Conservation (phyloP, 768 basidiomycete species). For the Leccinum subgranulosum region DNA sequence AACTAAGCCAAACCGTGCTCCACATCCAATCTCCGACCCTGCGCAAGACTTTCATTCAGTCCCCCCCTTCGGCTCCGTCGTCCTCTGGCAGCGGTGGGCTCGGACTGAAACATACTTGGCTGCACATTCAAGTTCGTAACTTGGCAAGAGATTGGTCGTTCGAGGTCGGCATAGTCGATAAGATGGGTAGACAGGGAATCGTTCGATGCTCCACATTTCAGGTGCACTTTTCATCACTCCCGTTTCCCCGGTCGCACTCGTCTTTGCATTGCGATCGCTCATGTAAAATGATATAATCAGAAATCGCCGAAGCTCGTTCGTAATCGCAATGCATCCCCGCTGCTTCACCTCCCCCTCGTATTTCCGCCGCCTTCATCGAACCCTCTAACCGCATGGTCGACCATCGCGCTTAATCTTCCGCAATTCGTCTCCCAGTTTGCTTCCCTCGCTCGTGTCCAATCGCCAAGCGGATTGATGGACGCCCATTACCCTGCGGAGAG, state of each 20-base stretch:
- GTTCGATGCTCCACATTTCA: constrained; percentile 78
- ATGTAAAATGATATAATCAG: constrained; percentile 32
- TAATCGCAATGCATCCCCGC: constrained; percentile 39
- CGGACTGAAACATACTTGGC: constrained; percentile 67
- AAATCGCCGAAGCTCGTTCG: constrained; percentile 52
- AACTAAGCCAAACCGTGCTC: constrained; percentile 63
- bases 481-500: constrained; percentile 21
- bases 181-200: constrained; percentile 52
- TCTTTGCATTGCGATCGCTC: constrained; percentile 6
- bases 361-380: constrained; percentile 56
- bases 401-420: constrained; percentile 58
- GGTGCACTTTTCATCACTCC: constrained; percentile 38
- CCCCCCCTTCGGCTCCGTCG: constrained; percentile 40
- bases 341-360: constrained; percentile 68
- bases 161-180: constrained; percentile 73
- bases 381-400: constrained; percentile 68
- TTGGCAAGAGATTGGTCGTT: constrained; percentile 69
- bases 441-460: constrained; percentile 37
- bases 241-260: constrained; percentile 1
- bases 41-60: constrained; percentile 63
- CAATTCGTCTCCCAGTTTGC: constrained; percentile 60
- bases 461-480: constrained; percentile 21
- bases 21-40: constrained; percentile 79
- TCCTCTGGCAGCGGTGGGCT: constrained; percentile 33
- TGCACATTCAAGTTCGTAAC: constrained; percentile 73